Conservation (phyloP, 345 rosid species). For the Garcia nutans region DNA sequence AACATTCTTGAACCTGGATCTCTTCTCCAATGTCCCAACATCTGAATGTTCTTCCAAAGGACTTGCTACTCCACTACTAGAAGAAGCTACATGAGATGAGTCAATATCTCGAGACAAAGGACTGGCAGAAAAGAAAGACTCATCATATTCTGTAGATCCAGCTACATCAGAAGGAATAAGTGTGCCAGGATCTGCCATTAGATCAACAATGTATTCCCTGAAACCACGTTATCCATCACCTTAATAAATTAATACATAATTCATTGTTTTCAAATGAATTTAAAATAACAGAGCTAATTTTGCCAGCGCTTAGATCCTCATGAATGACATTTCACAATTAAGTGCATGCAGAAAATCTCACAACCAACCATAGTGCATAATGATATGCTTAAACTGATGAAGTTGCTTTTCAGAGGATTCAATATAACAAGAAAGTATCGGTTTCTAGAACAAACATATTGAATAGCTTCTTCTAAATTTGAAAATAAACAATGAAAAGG, state of each 20-base stretch:
- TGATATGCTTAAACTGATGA: neutral
- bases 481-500: neutral
- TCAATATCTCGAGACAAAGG: slow-evolving; percentile 63
- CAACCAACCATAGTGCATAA: neutral
- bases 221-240: slow-evolving; percentile 35
- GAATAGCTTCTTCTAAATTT: neutral
- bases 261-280: slow-evolving; percentile 12
- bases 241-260: slow-evolving; percentile 7
- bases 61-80: slow-evolving; percentile 64
- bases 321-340: neutral
- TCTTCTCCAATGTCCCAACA: slow-evolving; percentile 51
- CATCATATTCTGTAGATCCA: slow-evolving; percentile 63
- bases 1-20: slow-evolving; percentile 39
- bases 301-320: neutral
- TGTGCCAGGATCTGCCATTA: slow-evolving; percentile 95
- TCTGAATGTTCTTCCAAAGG: slow-evolving; percentile 62
- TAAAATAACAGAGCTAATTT: neutral
- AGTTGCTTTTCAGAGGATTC: neutral
- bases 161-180: slow-evolving; percentile 89
- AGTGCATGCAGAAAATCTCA: neutral
- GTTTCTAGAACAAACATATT: neutral
- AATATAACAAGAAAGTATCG: neutral
- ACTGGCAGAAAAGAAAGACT: slow-evolving; percentile 58
- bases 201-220: slow-evolving; percentile 98
- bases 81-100: slow-evolving; percentile 61